Base-by-base conservation (phyloP, 495 filamentous ascomycete genomes). In the Aspergillus cavernicola region DNA sequence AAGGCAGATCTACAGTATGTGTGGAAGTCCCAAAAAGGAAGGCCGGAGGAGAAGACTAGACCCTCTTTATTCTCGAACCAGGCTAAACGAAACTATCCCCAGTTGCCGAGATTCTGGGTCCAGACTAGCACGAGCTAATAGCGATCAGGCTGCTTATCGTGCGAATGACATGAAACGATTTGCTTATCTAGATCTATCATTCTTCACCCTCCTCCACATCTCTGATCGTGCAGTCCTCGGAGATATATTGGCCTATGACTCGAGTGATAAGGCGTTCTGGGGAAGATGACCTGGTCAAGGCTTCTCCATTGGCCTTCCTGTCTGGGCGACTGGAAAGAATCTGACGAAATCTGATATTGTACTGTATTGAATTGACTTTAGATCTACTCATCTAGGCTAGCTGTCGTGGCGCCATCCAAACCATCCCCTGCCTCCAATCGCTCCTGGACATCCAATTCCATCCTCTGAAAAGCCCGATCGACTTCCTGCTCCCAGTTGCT, bases 401-500 rank as follows among this genome's bases (percentile, higher is more conserved):
- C 33, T 45, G 40, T 50, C 39, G 53, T 45, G 38, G 45, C 37
- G 40, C 22, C 54, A 39, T 51, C 20, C 23, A 35, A 6, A 46
- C 13, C 9, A 45, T 26, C 51, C 28, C 72, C 69, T 46, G 57
- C 57, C 57, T 82, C 80, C 32, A 72, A 62, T 52, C 66, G 53
- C 24, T 79, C 80, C 19, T 76, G 78, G 3, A 73, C 64, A 55
- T 93, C 89, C n/a, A n/a, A n/a, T n/a, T n/a, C n/a, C 77, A 96
- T 85, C 55, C 91, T 75, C 50, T 80, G 77, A 63, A 92, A 86
- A 0, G 89, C 91, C 58, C 81, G 87, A 50, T 74, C 63, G 22
- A 95, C 89, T 68, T 96, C 85, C 50, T 73, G 66, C 0, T 91
- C 81, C 89, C 89, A 96, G 52, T 89, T 75, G 57, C 85, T 92